These are phyloP conservation scores for Talaromyces thailandensis DNA, from an alignment of 495 filamentous ascomycete genomes.

Conservation along the genomic window DNA sequence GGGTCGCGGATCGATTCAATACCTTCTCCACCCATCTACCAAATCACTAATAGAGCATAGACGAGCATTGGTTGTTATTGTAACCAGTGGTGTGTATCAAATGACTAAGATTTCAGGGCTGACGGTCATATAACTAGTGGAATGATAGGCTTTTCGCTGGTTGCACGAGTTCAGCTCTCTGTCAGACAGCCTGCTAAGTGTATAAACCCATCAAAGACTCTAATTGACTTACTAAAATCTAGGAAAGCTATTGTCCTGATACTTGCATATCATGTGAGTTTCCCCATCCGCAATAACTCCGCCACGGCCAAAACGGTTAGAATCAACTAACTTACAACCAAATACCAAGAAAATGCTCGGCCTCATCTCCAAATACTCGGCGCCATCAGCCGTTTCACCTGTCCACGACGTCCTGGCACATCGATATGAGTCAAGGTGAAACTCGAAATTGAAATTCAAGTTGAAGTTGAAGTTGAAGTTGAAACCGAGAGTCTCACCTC, in stretches of 20 bases:
- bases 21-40: too few relatives aligned
- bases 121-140: neutral
- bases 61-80: too few relatives aligned
- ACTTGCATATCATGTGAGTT: neutral
- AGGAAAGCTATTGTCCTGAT: neutral
- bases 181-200: neutral
- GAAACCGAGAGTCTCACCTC: neutral
- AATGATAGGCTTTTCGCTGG: neutral
- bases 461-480: too few relatives aligned
- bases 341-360: neutral
- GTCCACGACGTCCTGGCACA: too few relatives aligned
- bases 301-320: neutral
- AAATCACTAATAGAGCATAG: too few relatives aligned
- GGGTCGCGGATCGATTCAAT: too few relatives aligned
- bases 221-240: too few relatives aligned
- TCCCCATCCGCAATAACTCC: neutral
- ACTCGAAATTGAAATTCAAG: too few relatives aligned
- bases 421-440: too few relatives aligned
- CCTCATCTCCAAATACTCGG: neutral
- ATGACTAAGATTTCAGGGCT: neutral
- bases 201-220: too few relatives aligned
- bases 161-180: neutral
- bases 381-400: neutral
- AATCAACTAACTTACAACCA: neutral
- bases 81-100: too few relatives aligned